Conservation (phyloP, 768 basidiomycete genomes). For the Gymnopilus junonius region DNA sequence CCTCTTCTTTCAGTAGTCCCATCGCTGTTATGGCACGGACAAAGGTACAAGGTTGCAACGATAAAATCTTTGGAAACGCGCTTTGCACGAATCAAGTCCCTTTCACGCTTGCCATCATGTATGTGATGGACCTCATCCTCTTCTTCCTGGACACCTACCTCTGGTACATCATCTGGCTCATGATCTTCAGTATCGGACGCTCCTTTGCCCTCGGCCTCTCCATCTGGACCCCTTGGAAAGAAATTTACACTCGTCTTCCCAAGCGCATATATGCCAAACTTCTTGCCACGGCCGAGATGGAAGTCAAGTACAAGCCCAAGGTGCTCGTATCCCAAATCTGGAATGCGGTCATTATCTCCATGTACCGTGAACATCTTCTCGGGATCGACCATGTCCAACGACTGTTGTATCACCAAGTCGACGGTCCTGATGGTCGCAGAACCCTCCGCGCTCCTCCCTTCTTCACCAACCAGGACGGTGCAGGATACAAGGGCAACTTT, state of each 20-base stretch:
- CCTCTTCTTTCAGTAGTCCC: slow-evolving; percentile 94
- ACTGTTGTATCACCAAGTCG: slow-evolving; percentile 95
- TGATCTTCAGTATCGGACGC: slow-evolving; percentile 89
- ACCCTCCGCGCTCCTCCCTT: slow-evolving; percentile 96
- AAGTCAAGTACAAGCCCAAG: slow-evolving; percentile 99
- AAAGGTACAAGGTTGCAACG: slow-evolving; percentile 88
- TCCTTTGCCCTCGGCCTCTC: slow-evolving; percentile 93
- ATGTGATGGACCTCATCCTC: slow-evolving; percentile 94
- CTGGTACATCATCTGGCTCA: slow-evolving; percentile 99
- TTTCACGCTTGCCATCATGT: slow-evolving; percentile 98
- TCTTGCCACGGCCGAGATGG: slow-evolving; percentile 96
- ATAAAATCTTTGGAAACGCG: slow-evolving; percentile 77
- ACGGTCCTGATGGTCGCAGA: slow-evolving; percentile 85
- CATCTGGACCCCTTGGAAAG: slow-evolving; percentile 99
- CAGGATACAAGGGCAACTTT: slow-evolving; percentile 77
- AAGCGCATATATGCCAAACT: slow-evolving; percentile 99
- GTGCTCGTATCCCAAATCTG: slow-evolving; percentile 98
- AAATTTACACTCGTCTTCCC: slow-evolving; percentile 93
- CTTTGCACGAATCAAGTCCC: slow-evolving; percentile 93
- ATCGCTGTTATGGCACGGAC: slow-evolving; percentile 97
- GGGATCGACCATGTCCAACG: slow-evolving; percentile 99
- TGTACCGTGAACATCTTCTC: slow-evolving; percentile 98
- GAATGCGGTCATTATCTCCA: slow-evolving; percentile 99
- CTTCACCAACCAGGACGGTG: slow-evolving; percentile 90
- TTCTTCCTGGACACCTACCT: slow-evolving; percentile 99